phyloP scores from a whole-genome alignment of 2,329 filamentous ascomycete genomes.

The Mycosphaerelloides madeirae region DNA sequence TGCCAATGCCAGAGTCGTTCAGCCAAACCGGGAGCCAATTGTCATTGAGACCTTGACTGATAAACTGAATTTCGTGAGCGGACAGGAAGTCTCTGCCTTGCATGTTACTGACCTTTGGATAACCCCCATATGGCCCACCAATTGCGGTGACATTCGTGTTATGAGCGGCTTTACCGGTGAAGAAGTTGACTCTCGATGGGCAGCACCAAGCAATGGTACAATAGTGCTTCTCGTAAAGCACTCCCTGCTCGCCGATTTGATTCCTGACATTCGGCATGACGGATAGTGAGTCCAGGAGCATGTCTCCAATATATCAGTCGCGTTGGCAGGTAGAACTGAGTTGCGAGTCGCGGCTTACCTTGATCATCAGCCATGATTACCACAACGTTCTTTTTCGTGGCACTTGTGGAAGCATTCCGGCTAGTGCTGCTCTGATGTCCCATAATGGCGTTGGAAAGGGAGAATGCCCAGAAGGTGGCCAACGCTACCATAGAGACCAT shows the following conservation, averaged over 20 bases:
- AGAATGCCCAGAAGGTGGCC: too few relatives aligned
- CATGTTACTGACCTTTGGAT: not conserved
- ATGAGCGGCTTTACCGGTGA: constrained; percentile 61
- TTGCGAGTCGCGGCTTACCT: constrained; percentile 1
- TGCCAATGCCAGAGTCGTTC: constrained; percentile 59
- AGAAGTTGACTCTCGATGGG: constrained; percentile 59
- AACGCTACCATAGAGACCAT: too few relatives aligned
- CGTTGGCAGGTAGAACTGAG: not conserved
- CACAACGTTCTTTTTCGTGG: constrained; percentile 60
- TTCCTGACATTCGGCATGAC: constrained; percentile 55
- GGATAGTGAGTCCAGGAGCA: constrained; percentile 53
- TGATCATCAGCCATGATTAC: constrained; percentile 65
- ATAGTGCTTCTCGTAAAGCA: constrained; percentile 56
- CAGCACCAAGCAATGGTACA: constrained; percentile 63
- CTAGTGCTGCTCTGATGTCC: too few relatives aligned
- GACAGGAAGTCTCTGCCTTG: too few relatives aligned
- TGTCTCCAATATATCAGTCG: constrained; percentile 34
- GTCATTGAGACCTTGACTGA: constrained; percentile 61
- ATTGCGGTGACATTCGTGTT: constrained; percentile 35
- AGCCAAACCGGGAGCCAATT: constrained; percentile 66
- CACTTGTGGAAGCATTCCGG: too few relatives aligned
- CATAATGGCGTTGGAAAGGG: too few relatives aligned
- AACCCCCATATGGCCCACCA: not conserved
- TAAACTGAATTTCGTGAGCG: too few relatives aligned
- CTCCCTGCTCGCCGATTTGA: constrained; percentile 53